Base-by-base conservation (phyloP, 306 rosid species). In the Prunus dulcis region DNA sequence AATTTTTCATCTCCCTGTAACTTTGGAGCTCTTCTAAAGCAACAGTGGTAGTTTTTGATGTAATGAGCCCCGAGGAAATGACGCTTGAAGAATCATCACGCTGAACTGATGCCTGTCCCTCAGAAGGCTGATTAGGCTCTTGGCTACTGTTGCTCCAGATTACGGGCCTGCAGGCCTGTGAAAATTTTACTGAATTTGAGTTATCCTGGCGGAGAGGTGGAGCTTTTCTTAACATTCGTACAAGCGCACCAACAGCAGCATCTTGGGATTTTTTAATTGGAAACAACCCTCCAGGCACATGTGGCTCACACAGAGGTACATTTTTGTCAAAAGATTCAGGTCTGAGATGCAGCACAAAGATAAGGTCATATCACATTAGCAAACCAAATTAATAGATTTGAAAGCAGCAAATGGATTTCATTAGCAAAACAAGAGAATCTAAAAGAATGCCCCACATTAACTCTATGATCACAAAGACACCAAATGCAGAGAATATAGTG, bases 201-300 rank as follows among this genome's bases (percentile, higher is more conserved):
- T 79, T 63, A 74, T 89, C 89, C 88, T 86, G 90, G 70, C 87
- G 83, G 58, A 94, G 95, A 69, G 98, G 97, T 66, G 86, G 90
- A 22, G 98, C 97, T 67, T 90, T 91, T 55, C 77, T 87, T 53
- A 94, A 78, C 96, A 92, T 86, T 9, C 23, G 71, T n/a, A 91
- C 97, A 64, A 94, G 92, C 0, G 43, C 91, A 57, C 97, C 98
- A 63, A 94, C 91, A 71, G 93, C 93, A 64, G 98, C 96, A 28
- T 88, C 89, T 46, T 88, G 92, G 23, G 98, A 91, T 80, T 87
- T 91, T 55, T 85, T 87, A 20, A 78, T 65, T 6, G 91, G 91
- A 78, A 85, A 83, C 57, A 78, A 76, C 77, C 91, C 93, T 52
- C 93, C 93, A 23, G 84, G 76, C 75, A 85, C 92, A 73, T 82